Conservation (phyloP, 768 basidiomycete species). For the Dioszegia aurantiaca region DNA sequence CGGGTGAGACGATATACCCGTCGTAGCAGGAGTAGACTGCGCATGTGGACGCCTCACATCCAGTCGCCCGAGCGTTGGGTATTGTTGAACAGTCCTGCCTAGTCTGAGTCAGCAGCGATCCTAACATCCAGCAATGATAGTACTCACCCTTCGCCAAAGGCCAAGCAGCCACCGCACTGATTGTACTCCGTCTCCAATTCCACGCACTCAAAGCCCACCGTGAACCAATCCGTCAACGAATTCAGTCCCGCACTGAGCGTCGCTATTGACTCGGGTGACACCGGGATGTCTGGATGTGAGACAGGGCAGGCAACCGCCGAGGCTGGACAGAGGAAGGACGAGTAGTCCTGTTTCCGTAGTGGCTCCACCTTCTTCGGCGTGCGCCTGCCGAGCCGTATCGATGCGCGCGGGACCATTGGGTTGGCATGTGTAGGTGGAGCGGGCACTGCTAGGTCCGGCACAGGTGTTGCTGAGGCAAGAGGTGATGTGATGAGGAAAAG, state of each 20-base stretch:
- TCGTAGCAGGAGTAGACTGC: slow-evolving; percentile 47
- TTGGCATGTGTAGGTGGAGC: slow-evolving; percentile 26
- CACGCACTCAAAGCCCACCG: slow-evolving; percentile 52
- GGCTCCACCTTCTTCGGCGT: slow-evolving; percentile 30
- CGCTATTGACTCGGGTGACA: slow-evolving; percentile 27
- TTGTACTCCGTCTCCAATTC: slow-evolving; percentile 50
- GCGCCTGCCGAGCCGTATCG: slow-evolving; percentile 43
- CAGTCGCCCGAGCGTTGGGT: slow-evolving; percentile 40
- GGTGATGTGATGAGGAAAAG: slow-evolving; percentile 37
- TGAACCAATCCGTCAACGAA: slow-evolving; percentile 52
- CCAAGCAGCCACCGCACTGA: slow-evolving; percentile 52
- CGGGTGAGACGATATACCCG: slow-evolving; percentile 47
- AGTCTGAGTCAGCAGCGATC: slow-evolving; percentile 9
- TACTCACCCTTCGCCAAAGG: slow-evolving; percentile 49
- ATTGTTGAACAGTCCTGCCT: slow-evolving; percentile 51
- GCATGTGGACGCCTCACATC: slow-evolving; percentile 44
- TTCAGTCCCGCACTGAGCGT: slow-evolving; percentile 36
- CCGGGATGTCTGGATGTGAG: slow-evolving; percentile 20
- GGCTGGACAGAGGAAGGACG: slow-evolving; percentile 51
- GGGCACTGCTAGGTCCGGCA: slow-evolving; percentile 9
- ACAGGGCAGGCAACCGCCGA: slow-evolving; percentile 47
- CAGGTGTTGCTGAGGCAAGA: slow-evolving; percentile 26
- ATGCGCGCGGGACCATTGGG: slow-evolving; percentile 34
- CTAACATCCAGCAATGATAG: not conserved
- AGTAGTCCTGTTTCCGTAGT: slow-evolving; percentile 51